Base-by-base conservation (phyloP, 2,329 filamentous ascomycete species). In the Colletotrichum salicis region DNA sequence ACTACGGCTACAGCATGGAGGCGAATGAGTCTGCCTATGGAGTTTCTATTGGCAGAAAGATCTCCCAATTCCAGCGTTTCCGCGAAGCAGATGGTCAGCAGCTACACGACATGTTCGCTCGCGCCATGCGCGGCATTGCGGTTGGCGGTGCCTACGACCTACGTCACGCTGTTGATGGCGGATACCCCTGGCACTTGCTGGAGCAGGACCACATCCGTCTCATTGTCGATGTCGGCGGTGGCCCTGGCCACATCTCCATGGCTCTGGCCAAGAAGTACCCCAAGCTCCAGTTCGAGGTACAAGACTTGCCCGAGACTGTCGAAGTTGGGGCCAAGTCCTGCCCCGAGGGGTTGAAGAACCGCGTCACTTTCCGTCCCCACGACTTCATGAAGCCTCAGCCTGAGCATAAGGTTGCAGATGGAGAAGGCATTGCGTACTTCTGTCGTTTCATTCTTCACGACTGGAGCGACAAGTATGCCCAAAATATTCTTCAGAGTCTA, bases 381-480 rank as follows among this genome's bases (percentile, higher is more conserved):
- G 73, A 80, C 64, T 79, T 78, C 59, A 77, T 77, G 61, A 59
- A 64, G n/a, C 73, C 75, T 1, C 76, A 79, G 58, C 75, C 75
- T 3, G 52, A 48, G n/a, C 57, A 75, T 13, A 78, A 81, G 27
- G 78, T 84, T 13, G 56, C 29, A 11, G 57, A 11, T 10, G 19
- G 31, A 12, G 64, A 62, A 24, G 48, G 64, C 7, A 62, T 67
- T 22, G 64, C 64, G 8, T 88, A 86, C 74, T 79, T 87, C 52
- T 79, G 88, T 72, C 84, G 85, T 33, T 80, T 81, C 70, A 86
- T 88, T 24, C 74, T 88, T 4, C 86, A 88, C 73, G 85, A 87
- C 75, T 88, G 85, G 86, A 79, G 83, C 0, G 84, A 87, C 31
- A 78, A 78, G 2, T 77, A 83, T 13, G 76, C 79, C 0, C 67